Percentiles rank a stretch among this genome's conserved stretches.
Conservation (phyloP, 148 eudicot genomes). For the Rhododendron kiyosumense region DNA sequence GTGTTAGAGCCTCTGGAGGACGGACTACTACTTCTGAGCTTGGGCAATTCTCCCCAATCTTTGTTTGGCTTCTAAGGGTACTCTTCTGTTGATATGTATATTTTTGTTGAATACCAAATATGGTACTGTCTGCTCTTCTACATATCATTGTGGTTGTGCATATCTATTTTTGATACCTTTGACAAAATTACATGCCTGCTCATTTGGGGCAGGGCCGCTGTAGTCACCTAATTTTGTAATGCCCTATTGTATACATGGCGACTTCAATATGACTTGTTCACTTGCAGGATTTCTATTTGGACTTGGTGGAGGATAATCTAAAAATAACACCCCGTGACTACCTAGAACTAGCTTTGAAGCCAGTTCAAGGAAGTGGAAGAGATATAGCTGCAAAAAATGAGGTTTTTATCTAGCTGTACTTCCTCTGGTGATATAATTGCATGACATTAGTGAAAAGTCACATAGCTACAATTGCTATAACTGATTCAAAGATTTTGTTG, state of each 20-base stretch:
- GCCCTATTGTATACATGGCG: neutral
- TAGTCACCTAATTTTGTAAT: neutral
- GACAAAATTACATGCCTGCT: neutral
- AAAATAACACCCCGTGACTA: constrained; percentile 96
- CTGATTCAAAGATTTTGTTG: neutral
- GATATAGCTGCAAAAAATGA: constrained; percentile 88
- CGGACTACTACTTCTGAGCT: constrained; percentile 77
- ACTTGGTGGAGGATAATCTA: constrained; percentile 80
- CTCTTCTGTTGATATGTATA: constrained; percentile 6
- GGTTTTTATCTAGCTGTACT: constrained; percentile 35
- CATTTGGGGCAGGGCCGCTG: neutral
- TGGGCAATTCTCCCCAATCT: constrained; percentile 87
- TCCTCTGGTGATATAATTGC: neutral
- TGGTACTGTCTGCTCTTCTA: neutral
- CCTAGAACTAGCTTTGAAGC: constrained; percentile 84
- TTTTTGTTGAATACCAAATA: neutral
- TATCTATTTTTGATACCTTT: neutral
- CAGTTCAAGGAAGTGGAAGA: constrained; percentile 64
- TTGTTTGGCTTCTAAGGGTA: constrained; percentile 94
- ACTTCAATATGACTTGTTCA: neutral
- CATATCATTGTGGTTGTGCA: neutral
- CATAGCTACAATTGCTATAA: neutral
- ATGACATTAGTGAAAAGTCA: neutral
- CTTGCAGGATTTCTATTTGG: constrained; percentile 86
- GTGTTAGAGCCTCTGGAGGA: constrained; percentile 93